Conservation (phyloP, 495 filamentous ascomycete species). For the Hyaloscypha finlandica region DNA sequence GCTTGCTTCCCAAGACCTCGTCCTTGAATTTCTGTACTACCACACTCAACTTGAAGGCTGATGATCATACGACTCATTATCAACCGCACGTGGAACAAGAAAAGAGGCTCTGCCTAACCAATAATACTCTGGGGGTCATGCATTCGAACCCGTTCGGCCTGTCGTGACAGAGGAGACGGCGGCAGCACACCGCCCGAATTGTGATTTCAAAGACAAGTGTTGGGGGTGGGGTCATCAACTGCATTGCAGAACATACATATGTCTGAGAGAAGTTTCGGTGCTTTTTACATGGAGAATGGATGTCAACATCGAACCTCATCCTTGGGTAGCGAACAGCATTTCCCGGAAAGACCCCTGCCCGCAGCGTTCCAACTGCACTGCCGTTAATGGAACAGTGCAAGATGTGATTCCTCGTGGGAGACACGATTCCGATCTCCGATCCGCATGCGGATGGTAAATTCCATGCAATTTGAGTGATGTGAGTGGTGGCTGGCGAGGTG, state of each 20-base stretch:
- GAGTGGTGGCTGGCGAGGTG: not conserved
- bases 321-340: not conserved
- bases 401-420: constrained; percentile 8
- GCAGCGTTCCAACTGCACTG: not conserved
- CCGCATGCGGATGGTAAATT: constrained; percentile 1
- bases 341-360: not conserved
- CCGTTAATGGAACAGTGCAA: constrained; percentile 2
- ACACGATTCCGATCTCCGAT: constrained; percentile 2
- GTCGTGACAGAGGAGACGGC: not conserved
- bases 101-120: not conserved
- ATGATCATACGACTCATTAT: not conserved
- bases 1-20: not conserved
- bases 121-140: not conserved
- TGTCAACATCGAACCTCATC: no score
- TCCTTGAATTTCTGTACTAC: constrained; percentile 3
- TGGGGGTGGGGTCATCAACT: not conserved
- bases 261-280: no score
- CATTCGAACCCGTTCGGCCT: not conserved
- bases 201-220: not conserved
- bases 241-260: not conserved
- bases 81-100: not conserved
- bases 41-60: not conserved
- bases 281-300: no score
- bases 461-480: not conserved
- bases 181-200: not conserved